These are phyloP conservation scores for Phanerodontia chrysosporium DNA, from an alignment of 768 basidiomycete genomes.

Conservation along the genomic window DNA sequence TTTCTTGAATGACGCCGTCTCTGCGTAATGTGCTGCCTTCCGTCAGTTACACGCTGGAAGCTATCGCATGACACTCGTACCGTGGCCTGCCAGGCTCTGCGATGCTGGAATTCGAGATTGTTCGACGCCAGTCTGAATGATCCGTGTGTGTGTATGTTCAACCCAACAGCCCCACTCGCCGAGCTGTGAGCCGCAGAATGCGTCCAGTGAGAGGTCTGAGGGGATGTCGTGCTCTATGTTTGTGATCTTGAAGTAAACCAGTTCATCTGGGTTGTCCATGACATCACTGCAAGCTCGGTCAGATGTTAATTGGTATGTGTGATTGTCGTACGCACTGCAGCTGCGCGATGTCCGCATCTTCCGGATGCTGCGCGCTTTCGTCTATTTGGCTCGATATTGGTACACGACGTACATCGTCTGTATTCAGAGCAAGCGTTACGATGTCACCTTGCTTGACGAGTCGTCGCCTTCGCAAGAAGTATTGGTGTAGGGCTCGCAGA, in stretches of 20 bases:
- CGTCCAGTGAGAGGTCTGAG: constrained; percentile 35
- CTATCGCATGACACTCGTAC: neutral
- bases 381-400: neutral
- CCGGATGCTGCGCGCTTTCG: neutral
- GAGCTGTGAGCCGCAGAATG: constrained; percentile 49
- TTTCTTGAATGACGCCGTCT: constrained; percentile 36
- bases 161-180: constrained; percentile 86
- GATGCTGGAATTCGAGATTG: constrained; percentile 56
- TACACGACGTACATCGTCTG: constrained; percentile 33
- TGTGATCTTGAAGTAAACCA: constrained; percentile 77
- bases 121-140: constrained; percentile 78
- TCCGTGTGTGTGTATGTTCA: constrained; percentile 65
- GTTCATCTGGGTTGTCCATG: constrained; percentile 30
- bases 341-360: neutral
- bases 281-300: neutral
- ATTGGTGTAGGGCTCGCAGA: constrained; percentile 53
- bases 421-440: constrained; percentile 59
- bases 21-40: neutral
- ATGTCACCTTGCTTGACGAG: constrained; percentile 74
- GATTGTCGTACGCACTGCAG: neutral
- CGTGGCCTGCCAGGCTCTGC: constrained; percentile 7
- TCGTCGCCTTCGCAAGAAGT: constrained; percentile 52
- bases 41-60: neutral
- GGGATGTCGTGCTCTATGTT: constrained; percentile 66
- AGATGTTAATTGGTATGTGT: neutral